Conservation (phyloP, 2,329 filamentous ascomycete species). For the Fusarium clavum region DNA sequence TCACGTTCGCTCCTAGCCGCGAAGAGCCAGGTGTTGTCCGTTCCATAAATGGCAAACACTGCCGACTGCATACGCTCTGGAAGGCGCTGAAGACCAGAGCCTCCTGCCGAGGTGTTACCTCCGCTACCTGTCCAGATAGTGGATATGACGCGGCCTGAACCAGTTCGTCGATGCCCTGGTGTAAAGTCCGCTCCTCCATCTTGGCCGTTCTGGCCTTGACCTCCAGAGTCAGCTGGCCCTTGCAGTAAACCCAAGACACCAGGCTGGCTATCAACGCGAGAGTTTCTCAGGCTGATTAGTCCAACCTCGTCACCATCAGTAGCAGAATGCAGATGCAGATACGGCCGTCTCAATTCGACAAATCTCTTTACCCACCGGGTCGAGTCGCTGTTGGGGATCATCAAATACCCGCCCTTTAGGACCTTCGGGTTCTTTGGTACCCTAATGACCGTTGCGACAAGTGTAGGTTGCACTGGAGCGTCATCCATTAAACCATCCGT, state of each 20-base stretch:
- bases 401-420: slow-evolving; percentile 87
- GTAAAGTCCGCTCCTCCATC: slow-evolving; percentile 53
- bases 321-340: slow-evolving; percentile 88
- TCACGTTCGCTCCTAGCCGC: slow-evolving; percentile 88
- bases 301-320: slow-evolving; percentile 90
- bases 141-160: slow-evolving; percentile 65
- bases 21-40: slow-evolving; percentile 95
- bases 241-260: slow-evolving; percentile 84
- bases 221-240: slow-evolving; percentile 55
- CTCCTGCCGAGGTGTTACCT: slow-evolving; percentile 46
- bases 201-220: slow-evolving; percentile 49
- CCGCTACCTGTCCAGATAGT: slow-evolving; percentile 65
- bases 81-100: slow-evolving; percentile 61
- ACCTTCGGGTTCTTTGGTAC: slow-evolving; percentile 84
- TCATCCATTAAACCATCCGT: slow-evolving; percentile 67
- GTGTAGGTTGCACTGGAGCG: slow-evolving; percentile 66
- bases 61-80: slow-evolving; percentile 72
- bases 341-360: slow-evolving; percentile 90
- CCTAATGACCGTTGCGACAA: slow-evolving; percentile 80
- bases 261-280: slow-evolving; percentile 91
- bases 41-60: slow-evolving; percentile 94
- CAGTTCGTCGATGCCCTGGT: slow-evolving; percentile 61
- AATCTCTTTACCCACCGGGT: slow-evolving; percentile 92
- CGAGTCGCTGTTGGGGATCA: slow-evolving; percentile 84
- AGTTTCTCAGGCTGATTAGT: slow-evolving; percentile 88